These are phyloP conservation scores for Scenedesmus sp. DNA, from an alignment of 163 green algal genomes.

Conservation along the genomic window DNA sequence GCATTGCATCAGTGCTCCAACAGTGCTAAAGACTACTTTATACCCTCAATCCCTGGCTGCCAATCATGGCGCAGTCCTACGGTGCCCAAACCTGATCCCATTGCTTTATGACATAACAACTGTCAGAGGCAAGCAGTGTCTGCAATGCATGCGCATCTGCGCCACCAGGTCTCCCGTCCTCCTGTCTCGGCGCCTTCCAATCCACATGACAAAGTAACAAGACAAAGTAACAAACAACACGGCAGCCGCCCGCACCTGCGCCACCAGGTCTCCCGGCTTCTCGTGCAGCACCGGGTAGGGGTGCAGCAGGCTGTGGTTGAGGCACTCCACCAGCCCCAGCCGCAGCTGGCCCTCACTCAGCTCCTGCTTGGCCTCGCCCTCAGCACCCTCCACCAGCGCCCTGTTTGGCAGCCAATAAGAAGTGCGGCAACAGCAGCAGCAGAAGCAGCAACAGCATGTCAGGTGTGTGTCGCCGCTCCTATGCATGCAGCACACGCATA, in stretches of 20 bases:
- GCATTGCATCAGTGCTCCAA: no score
- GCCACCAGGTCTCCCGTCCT: constrained; percentile 56
- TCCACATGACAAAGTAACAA: not conserved
- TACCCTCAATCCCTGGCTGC: no score
- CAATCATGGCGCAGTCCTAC: no score
- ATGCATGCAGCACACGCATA: no score
- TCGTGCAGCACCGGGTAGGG: constrained; percentile 92
- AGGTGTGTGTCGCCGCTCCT: no score
- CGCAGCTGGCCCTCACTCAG: constrained; percentile 55
- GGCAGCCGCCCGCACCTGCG: constrained; percentile 35
- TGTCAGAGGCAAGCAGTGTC: no score
- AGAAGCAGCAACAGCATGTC: not conserved
- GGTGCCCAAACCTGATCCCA: no score
- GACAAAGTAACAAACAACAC: not conserved
- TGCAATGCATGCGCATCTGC: constrained; percentile 24
- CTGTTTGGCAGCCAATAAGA: not conserved
- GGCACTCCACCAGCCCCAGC: constrained; percentile 95
- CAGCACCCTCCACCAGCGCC: not conserved
- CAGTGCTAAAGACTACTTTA: no score
- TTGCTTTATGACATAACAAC: no score
- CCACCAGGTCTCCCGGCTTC: constrained; percentile 57
- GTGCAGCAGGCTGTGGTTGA: constrained; percentile 95
- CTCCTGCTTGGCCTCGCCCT: constrained; percentile 47
- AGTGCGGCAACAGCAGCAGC: not conserved
- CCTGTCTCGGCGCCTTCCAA: constrained; percentile 48